Evolutionary conservation across 306 rosid species (phyloP).

Genomic region (Oemleria cerasiformis): DNA sequence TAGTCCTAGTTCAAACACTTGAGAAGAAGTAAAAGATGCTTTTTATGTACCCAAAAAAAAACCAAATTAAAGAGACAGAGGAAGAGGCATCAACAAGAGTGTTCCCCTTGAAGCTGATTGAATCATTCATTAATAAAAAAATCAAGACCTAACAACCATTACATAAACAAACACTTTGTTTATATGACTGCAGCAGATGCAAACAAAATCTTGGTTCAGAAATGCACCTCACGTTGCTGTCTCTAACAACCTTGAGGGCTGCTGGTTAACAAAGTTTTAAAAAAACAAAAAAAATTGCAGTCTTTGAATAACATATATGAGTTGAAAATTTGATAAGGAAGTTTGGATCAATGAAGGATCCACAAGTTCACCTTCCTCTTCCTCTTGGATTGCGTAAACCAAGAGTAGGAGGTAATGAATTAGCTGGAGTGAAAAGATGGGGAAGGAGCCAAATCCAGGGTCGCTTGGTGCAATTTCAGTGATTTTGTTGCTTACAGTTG

Average conservation of each 20-base stretch:
- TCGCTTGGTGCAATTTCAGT: constrained; percentile 18
- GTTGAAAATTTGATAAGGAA: background rate
- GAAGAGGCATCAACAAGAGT: background rate
- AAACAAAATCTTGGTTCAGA: background rate
- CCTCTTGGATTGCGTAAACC: too few species aligned
- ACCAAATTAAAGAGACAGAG: background rate
- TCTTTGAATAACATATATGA: background rate
- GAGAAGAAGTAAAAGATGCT: background rate
- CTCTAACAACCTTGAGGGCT: background rate
- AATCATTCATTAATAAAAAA: background rate
- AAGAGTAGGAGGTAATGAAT: too few species aligned
- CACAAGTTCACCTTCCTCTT: too few species aligned
- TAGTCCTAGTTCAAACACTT: background rate
- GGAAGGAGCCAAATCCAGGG: constrained; percentile 6
- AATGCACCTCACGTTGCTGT: constrained; percentile 8
- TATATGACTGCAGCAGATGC: background rate
- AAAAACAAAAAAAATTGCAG: background rate
- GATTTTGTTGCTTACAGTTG: constrained; percentile 8
- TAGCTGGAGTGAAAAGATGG: constrained; percentile 10
- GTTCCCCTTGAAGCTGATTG: background rate
- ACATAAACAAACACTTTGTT: background rate
- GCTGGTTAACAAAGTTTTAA: background rate
- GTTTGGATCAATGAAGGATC: background rate
- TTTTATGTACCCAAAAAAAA: background rate
- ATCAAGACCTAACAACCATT: background rate